These are phyloP conservation scores for Venturiaceae sp. DNA, from an alignment of 2,329 filamentous ascomycete species.

Conservation along the genomic window DNA sequence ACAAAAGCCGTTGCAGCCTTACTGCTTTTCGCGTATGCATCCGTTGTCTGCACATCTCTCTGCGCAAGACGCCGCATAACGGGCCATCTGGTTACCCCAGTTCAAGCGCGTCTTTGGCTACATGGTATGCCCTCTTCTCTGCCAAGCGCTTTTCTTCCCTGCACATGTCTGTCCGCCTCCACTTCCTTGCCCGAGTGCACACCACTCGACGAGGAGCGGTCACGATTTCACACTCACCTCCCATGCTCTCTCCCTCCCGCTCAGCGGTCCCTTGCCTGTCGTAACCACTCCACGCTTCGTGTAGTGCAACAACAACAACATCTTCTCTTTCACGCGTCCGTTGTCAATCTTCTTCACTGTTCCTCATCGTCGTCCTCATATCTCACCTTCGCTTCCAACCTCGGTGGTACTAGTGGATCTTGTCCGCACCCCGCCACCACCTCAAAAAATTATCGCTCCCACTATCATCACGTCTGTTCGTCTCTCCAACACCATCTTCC, in stretches of 20 bases:
- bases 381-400: neutral
- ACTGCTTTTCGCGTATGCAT: conserved; percentile 21
- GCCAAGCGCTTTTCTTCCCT: conserved; percentile 17
- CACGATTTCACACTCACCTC: neutral
- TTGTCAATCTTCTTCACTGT: neutral
- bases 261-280: conserved; percentile 3
- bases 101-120: conserved; percentile 23
- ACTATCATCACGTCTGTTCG: neutral
- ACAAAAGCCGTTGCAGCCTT: conserved; percentile 9
- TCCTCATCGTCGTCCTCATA: neutral
- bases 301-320: neutral
- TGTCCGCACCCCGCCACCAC: neutral
- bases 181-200: conserved; percentile 3
- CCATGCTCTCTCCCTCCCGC: neutral
- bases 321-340: neutral
- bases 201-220: neutral
- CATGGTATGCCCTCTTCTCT: conserved; percentile 32
- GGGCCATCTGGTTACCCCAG: conserved; percentile 19
- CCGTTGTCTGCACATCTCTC: conserved; percentile 18
- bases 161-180: conserved; percentile 12
- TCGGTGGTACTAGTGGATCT: neutral
- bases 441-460: neutral
- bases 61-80: conserved; percentile 24
- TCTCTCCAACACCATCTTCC: neutral
- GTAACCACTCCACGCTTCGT: neutral